Conservation (phyloP, 306 rosid genomes). For the Morella rubra region DNA sequence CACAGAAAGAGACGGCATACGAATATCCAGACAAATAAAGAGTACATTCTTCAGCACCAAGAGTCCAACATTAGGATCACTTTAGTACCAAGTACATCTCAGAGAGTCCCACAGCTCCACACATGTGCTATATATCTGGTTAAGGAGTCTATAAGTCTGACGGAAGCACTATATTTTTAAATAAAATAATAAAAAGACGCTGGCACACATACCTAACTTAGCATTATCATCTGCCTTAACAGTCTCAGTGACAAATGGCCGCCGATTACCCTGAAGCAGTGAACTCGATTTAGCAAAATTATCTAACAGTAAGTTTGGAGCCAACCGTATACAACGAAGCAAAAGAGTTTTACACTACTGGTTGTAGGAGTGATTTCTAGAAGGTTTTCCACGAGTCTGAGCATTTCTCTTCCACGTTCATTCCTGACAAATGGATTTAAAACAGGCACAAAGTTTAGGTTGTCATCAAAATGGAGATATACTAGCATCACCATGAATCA, state of each 20-base stretch:
- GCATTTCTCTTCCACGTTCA: slow-evolving; percentile 93
- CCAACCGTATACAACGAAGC: slow-evolving; percentile 24
- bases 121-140: neutral
- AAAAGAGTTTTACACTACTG: slow-evolving; percentile 52
- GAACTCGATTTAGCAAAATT: neutral
- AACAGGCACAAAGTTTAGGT: neutral
- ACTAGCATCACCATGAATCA: neutral
- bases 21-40: neutral
- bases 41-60: neutral
- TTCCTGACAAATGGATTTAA: slow-evolving; percentile 54
- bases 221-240: slow-evolving; percentile 95
- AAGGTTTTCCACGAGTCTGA: slow-evolving; percentile 62
- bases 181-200: slow-evolving; percentile 11
- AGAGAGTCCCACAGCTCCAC: slow-evolving; percentile 1
- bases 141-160: neutral
- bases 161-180: neutral
- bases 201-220: slow-evolving; percentile 61
- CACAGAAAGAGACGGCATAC: neutral
- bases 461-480: slow-evolving; percentile 5
- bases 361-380: slow-evolving; percentile 69
- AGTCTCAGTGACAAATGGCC: slow-evolving; percentile 86
- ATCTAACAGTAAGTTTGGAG: slow-evolving; percentile 1
- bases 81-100: neutral
- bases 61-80: neutral
- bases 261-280: slow-evolving; percentile 70